Evolutionary conservation across 2,329 filamentous ascomycete genomes (phyloP), one percentile per base, ranked within the genome.

Genomic region (Emmonsiellopsis sp.): DNA sequence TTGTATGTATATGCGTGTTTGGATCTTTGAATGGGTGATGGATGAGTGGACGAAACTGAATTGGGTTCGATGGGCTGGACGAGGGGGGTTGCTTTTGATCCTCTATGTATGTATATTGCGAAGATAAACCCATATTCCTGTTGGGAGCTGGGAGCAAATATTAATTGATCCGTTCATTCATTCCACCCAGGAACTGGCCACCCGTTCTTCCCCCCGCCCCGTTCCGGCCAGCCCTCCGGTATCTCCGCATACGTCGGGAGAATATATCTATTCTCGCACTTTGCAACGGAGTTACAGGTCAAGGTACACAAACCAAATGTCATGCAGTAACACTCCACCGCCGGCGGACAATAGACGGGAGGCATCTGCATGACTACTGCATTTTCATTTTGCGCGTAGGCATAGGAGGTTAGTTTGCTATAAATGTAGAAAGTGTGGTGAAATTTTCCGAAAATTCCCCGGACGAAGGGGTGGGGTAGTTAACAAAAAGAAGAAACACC

Each of bases 251-350:
- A 84, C 0, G 74, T 76, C 2, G 84, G 83, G 6, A 86, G 71
- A 2, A 69, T 70, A 62, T 86, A 87, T 53, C 81, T 77, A 2
- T 75, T 75, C 3, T 75, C 68, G 61, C 84, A 86, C 40, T 42
- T 45, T 13, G 51, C 54, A 8, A 44, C 49, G 5, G 58, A 7
- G 17, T 31, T 59, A 51, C 71, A 74, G 11, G 56, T 59, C 13
- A 80, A 58, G 52, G 75, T 59, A 65, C 84, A 87, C 31, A 84
- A 60, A 0, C 83, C 83, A 60, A 83, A 87, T 13, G 81, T 75
- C 42, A 83, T 79, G 68, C 84, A 87, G 64, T 86, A 86, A 63
- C 84, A 87, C 7, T 80, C 77, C 45, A 73, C 67, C 1, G 81
- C 81, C 14, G 72, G 70, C 0, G 84, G 84, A 58, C 84, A 87